Conservation (phyloP, 2,329 filamentous ascomycete genomes). For the Akanthomyces dipterigenus region DNA sequence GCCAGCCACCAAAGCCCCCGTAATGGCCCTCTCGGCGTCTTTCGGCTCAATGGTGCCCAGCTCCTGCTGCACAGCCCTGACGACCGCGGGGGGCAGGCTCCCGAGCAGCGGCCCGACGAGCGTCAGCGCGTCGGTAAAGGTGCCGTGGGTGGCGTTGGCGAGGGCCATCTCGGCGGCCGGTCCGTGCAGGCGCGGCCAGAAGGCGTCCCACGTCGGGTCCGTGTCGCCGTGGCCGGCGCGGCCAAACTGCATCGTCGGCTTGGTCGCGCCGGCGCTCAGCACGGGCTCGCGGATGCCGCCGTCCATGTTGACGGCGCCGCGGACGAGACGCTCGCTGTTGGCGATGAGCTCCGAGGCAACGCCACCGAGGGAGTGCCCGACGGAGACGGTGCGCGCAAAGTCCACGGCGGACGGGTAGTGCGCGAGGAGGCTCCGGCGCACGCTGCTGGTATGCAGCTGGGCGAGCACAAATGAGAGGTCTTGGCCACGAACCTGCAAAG, state of each 20-base stretch:
- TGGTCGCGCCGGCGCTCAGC: slow-evolving; percentile 15
- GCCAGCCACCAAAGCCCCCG: background rate
- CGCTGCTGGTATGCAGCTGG: slow-evolving; percentile 18
- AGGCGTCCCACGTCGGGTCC: slow-evolving; percentile 17
- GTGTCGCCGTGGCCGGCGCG: slow-evolving; percentile 13
- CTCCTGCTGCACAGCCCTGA: background rate
- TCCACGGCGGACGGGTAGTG: slow-evolving; percentile 17
- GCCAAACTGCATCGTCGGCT: slow-evolving; percentile 18
- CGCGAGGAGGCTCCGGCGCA: background rate
- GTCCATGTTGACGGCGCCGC: slow-evolving; percentile 31
- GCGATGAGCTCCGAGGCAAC: slow-evolving; percentile 25
- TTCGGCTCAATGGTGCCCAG: background rate
- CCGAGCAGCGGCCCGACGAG: slow-evolving; percentile 5
- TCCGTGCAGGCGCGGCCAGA: slow-evolving; percentile 16
- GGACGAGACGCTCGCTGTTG: slow-evolving; percentile 23
- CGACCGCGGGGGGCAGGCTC: background rate
- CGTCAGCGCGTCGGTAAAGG: slow-evolving; percentile 17
- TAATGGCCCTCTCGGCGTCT: background rate
- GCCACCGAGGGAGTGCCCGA: slow-evolving; percentile 31
- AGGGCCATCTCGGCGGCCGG: slow-evolving; percentile 15
- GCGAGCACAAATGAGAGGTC: slow-evolving; percentile 30
- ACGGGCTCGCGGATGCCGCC: slow-evolving; percentile 23
- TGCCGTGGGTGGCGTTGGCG: slow-evolving; percentile 15
- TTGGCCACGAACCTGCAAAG: slow-evolving; percentile 20
- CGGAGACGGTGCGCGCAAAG: slow-evolving; percentile 19